Conservation (phyloP, 352 stramenopile genomes). For the Globisporangium paddicum region DNA sequence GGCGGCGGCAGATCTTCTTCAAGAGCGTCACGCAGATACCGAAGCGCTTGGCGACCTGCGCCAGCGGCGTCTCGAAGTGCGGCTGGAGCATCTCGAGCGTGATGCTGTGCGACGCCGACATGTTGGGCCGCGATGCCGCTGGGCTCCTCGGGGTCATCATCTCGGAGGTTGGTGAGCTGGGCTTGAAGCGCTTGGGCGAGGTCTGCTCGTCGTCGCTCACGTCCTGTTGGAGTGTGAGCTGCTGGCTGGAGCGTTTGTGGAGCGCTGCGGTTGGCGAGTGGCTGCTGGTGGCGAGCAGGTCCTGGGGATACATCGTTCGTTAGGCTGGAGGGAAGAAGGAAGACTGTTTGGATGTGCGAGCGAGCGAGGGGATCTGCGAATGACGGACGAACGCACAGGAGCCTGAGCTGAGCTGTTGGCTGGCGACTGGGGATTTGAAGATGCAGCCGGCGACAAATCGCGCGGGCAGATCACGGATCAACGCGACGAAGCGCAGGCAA, state of each 20-base stretch:
- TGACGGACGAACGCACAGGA: too few relatives aligned
- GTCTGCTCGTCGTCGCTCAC: slow-evolving; percentile 3
- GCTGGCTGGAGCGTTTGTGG: slow-evolving; percentile 5
- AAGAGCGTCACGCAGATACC: slow-evolving; percentile 82
- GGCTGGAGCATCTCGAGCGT: slow-evolving; percentile 77
- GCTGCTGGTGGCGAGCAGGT: neutral
- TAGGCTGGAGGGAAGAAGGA: neutral
- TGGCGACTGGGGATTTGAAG: neutral
- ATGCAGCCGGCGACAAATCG: neutral
- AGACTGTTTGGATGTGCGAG: neutral
- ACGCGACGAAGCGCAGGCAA: neutral
- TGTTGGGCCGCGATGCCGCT: slow-evolving; percentile 37
- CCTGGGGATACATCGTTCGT: slow-evolving; percentile 1
- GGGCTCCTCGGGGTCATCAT: slow-evolving; percentile 10
- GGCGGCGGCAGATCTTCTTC: slow-evolving; percentile 83
- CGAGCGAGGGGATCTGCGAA: neutral
- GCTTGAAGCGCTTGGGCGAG: slow-evolving; percentile 9
- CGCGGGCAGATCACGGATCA: neutral
- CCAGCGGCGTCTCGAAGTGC: slow-evolving; percentile 82
- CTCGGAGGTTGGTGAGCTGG: neutral
- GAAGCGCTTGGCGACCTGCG: slow-evolving; percentile 68
- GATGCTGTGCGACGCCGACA: slow-evolving; percentile 74
- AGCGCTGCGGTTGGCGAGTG: neutral
- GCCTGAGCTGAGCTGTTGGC: neutral
- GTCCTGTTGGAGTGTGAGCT: neutral